Evolutionary conservation across 805 yeast species (phyloP).

Genomic region (Saccharomycopsis microspora): DNA sequence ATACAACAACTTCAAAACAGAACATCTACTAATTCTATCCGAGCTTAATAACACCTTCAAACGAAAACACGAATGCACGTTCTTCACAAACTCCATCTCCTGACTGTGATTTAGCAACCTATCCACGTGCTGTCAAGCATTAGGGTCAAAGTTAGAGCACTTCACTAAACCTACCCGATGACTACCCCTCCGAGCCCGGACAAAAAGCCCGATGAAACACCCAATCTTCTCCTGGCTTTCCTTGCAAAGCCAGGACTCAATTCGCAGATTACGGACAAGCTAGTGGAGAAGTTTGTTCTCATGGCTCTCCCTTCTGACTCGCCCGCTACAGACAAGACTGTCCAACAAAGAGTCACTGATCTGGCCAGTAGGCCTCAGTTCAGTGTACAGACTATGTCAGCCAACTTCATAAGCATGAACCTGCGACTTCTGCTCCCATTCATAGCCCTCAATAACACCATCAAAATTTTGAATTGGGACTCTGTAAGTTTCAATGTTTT

Average conservation of each 20-base stretch:
- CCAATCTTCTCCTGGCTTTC: constrained; percentile 5
- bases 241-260: constrained; percentile 16
- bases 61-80: too few relatives aligned
- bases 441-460: constrained; percentile 44
- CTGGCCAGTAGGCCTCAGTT: constrained; percentile 59
- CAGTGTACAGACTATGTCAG: constrained; percentile 59
- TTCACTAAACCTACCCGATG: too few relatives aligned
- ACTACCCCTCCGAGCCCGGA: neutral
- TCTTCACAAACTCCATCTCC: too few relatives aligned
- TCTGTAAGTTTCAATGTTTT: constrained; percentile 53
- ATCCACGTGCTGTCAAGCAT: too few relatives aligned
- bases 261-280: constrained; percentile 46
- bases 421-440: constrained; percentile 54
- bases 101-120: too few relatives aligned
- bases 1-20: too few relatives aligned
- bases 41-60: too few relatives aligned
- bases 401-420: constrained; percentile 50
- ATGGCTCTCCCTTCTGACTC: constrained; percentile 63
- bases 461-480: constrained; percentile 51
- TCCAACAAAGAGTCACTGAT: constrained; percentile 43
- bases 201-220: neutral
- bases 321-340: constrained; percentile 28
- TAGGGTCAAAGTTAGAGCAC: too few relatives aligned
- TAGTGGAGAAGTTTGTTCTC: constrained; percentile 58
- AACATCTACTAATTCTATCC: too few relatives aligned